Evolutionary conservation across 1,284 basidiomycete genomes (phyloP).

Genomic region (Malassezia arunalokei): DNA sequence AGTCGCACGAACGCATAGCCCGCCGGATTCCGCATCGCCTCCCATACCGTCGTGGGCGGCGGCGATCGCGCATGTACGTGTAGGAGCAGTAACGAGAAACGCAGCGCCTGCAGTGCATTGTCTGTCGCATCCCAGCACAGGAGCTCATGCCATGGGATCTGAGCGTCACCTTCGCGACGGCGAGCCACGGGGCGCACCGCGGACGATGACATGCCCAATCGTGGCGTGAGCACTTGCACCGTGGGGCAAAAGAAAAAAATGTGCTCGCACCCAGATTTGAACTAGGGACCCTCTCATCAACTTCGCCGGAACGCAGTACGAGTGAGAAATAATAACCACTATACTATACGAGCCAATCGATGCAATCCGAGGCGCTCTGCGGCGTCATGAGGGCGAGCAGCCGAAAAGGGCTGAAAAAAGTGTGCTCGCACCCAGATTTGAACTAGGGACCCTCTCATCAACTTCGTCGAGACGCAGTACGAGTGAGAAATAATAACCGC

Average conservation of each 20-base stretch:
- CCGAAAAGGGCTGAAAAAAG: not conserved
- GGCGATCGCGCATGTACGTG: not conserved
- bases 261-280: slow-evolving; percentile 16
- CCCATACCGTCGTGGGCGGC: not conserved
- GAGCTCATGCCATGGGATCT: not conserved
- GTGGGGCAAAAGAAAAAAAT: not conserved
- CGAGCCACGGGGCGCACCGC: not conserved
- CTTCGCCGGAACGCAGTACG: slow-evolving; percentile 10
- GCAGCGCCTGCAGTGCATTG: slow-evolving; percentile 10
- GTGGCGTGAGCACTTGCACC: not conserved
- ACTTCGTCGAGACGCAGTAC: slow-evolving; percentile 8
- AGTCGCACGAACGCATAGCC: not conserved
- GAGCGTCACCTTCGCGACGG: not conserved
- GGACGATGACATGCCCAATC: not conserved
- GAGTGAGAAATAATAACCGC: slow-evolving; percentile 17
- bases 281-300: slow-evolving; percentile 17
- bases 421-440: slow-evolving; percentile 15
- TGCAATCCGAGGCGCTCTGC: no score
- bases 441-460: slow-evolving; percentile 17
- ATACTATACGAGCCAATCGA: slow-evolving; percentile 11
- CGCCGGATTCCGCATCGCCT: not conserved
- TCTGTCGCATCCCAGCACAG: slow-evolving; percentile 8
- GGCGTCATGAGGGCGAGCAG: no score
- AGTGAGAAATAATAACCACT: slow-evolving; percentile 17
- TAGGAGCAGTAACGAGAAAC: slow-evolving; percentile 5